Percentiles rank a stretch among this genome's conserved stretches.
phyloP scores from a whole-genome alignment of 2,329 filamentous ascomycete genomes.

The Coleophoma eucalyptorum region DNA sequence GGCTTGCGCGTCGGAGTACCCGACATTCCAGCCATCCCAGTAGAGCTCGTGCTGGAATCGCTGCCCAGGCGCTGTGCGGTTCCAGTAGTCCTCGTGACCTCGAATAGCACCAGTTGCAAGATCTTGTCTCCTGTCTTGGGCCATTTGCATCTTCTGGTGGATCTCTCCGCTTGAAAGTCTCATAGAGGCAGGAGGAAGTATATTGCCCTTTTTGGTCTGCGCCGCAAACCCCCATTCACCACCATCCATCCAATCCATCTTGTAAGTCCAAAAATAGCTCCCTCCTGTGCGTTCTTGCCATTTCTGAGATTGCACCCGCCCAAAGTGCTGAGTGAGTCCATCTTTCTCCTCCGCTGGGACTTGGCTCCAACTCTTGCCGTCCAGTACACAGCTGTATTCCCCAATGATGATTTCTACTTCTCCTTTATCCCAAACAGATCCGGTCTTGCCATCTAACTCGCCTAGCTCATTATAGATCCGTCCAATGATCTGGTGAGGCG shows the following conservation, averaged over 20 bases:
- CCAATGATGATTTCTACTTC: slow-evolving; percentile 49
- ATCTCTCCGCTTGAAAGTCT: slow-evolving; percentile 33
- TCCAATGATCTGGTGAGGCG: slow-evolving; percentile 46
- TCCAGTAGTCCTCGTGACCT: slow-evolving; percentile 48
- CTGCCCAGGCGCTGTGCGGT: slow-evolving; percentile 35
- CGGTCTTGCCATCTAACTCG: slow-evolving; percentile 41
- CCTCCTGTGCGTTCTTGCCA: slow-evolving; percentile 48
- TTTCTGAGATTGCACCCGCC: slow-evolving; percentile 39
- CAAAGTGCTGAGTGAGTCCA: slow-evolving; percentile 40
- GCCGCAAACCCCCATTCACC: slow-evolving; percentile 57
- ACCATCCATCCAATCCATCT: slow-evolving; percentile 59
- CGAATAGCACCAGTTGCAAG: slow-evolving; percentile 32
- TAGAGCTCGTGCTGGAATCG: slow-evolving; percentile 50
- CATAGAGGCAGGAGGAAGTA: slow-evolving; percentile 35
- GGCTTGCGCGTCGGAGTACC: slow-evolving; percentile 47
- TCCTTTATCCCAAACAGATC: slow-evolving; percentile 42
- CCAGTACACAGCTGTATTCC: slow-evolving; percentile 55
- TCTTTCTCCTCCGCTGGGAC: slow-evolving; percentile 38
- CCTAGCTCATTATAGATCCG: slow-evolving; percentile 38
- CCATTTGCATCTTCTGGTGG: slow-evolving; percentile 29
- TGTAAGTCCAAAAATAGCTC: slow-evolving; percentile 56
- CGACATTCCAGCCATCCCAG: slow-evolving; percentile 50
- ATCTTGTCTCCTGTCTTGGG: slow-evolving; percentile 32
- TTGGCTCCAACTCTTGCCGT: slow-evolving; percentile 45
- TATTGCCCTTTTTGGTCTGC: slow-evolving; percentile 40